These are phyloP conservation scores for Trichoderma sp. DNA, from an alignment of 2,329 filamentous ascomycete species.

Conservation along the genomic window DNA sequence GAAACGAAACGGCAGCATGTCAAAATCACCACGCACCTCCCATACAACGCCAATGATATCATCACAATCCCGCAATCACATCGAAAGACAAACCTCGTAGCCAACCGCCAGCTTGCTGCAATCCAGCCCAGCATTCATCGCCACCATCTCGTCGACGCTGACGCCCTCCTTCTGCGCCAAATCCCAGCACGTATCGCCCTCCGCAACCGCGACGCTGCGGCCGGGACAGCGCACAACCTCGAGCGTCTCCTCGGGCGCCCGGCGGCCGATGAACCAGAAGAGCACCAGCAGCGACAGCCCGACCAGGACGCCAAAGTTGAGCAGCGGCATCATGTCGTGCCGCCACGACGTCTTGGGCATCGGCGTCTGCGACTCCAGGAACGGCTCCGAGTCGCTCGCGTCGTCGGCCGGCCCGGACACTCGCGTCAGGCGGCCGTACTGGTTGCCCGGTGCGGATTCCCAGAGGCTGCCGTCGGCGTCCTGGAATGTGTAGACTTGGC, in stretches of 20 bases:
- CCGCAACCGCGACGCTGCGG: conserved; percentile 40
- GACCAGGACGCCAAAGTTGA: conserved; percentile 57
- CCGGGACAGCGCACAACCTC: conserved; percentile 29
- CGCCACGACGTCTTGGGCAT: conserved; percentile 44
- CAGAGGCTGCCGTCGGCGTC: conserved; percentile 48
- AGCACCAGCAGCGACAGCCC: conserved; percentile 49
- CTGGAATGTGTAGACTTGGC: conserved; percentile 50
- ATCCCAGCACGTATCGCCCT: conserved; percentile 53
- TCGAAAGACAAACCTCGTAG: conserved; percentile 44
- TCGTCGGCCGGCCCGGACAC: conserved; percentile 31
- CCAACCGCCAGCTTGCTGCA: conserved; percentile 46
- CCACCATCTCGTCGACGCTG: conserved; percentile 45
- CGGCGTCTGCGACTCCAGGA: conserved; percentile 27
- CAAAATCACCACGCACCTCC: not conserved
- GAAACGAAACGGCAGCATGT: not conserved
- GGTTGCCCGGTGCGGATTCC: conserved; percentile 48
- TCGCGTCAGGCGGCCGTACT: conserved; percentile 47
- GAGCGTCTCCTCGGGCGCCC: conserved; percentile 22
- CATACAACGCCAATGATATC: not conserved
- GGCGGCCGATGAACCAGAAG: conserved; percentile 45
- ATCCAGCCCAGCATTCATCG: conserved; percentile 44
- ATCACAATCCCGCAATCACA: not conserved
- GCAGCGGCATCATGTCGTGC: conserved; percentile 50
- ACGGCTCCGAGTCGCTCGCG: conserved; percentile 32
- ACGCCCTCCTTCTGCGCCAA: conserved; percentile 44